Conservation (phyloP, 2,329 filamentous ascomycete genomes). For the Paramyrothecium roridum region DNA sequence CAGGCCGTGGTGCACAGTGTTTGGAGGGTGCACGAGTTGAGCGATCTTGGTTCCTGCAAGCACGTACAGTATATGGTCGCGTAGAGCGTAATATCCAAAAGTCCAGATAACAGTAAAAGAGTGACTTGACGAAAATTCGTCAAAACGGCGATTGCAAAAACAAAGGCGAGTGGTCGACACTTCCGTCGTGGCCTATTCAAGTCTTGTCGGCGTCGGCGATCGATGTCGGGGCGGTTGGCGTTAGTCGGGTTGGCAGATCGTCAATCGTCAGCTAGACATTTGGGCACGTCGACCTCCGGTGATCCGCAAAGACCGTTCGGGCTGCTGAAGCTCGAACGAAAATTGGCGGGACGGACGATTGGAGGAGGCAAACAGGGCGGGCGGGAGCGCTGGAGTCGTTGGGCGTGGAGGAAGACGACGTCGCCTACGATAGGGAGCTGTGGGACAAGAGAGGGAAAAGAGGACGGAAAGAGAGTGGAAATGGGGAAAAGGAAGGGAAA, state of each 20-base stretch:
- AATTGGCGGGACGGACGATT: background rate
- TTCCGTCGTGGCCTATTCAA: slow-evolving; percentile 13
- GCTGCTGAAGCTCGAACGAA: background rate
- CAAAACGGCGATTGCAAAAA: slow-evolving; percentile 22
- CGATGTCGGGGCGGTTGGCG: slow-evolving; percentile 16
- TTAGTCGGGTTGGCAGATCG: slow-evolving; percentile 6
- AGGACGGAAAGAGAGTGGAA: background rate
- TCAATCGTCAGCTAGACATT: background rate
- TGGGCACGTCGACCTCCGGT: background rate
- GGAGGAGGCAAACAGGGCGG: background rate
- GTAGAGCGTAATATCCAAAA: slow-evolving; percentile 23
- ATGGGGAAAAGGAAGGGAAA: background rate
- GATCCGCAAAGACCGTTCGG: background rate
- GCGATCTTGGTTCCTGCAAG: too few relatives aligned
- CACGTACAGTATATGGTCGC: slow-evolving; percentile 23
- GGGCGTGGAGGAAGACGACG: background rate
- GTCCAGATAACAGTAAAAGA: slow-evolving; percentile 33
- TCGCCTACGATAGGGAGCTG: background rate
- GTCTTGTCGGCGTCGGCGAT: background rate
- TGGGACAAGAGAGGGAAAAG: background rate
- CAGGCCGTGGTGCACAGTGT: too few relatives aligned
- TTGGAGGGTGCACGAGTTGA: too few relatives aligned
- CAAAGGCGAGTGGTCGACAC: slow-evolving; percentile 22
- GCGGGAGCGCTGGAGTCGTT: background rate
- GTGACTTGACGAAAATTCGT: slow-evolving; percentile 46